phyloP scores from a whole-genome alignment of 2,329 filamentous ascomycete genomes.

The Talaromyces sp. region DNA sequence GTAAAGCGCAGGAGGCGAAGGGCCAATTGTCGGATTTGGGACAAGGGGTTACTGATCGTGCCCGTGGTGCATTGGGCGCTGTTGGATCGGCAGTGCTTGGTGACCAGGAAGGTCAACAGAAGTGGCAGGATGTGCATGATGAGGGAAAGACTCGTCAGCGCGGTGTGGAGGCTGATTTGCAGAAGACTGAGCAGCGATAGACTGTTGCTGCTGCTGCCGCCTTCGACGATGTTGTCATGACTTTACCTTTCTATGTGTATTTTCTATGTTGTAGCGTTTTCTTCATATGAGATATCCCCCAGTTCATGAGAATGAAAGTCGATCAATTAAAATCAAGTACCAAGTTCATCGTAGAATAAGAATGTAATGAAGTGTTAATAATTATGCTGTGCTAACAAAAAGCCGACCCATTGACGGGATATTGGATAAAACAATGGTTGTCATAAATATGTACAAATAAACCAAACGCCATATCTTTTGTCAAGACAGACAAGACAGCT shows the following conservation, averaged over 20 bases:
- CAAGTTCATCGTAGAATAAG: background rate
- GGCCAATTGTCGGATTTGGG: slow-evolving; percentile 75
- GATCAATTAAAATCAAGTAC: background rate
- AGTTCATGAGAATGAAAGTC: slow-evolving; percentile 4
- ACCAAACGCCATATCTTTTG: background rate
- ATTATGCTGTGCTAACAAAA: background rate
- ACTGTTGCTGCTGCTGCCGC: background rate
- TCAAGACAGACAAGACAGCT: slow-evolving; percentile 15
- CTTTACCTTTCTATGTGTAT: background rate
- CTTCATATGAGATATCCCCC: slow-evolving; percentile 11
- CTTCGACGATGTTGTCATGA: background rate
- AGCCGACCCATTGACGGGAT: background rate
- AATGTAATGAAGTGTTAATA: background rate
- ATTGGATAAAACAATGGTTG: background rate
- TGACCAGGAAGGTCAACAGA: slow-evolving; percentile 61
- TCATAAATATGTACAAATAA: background rate
- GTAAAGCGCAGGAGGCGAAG: slow-evolving; percentile 76
- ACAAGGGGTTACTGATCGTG: slow-evolving; percentile 63
- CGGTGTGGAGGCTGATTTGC: slow-evolving; percentile 74
- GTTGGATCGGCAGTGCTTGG: slow-evolving; percentile 71
- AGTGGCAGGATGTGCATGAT: slow-evolving; percentile 69
- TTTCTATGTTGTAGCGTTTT: background rate
- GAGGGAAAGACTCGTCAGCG: slow-evolving; percentile 79
- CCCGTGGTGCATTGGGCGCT: slow-evolving; percentile 67
- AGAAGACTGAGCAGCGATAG: slow-evolving; percentile 51